phyloP scores from a whole-genome alignment of 2,329 filamentous ascomycete genomes.

The Diplodia intermedia region DNA sequence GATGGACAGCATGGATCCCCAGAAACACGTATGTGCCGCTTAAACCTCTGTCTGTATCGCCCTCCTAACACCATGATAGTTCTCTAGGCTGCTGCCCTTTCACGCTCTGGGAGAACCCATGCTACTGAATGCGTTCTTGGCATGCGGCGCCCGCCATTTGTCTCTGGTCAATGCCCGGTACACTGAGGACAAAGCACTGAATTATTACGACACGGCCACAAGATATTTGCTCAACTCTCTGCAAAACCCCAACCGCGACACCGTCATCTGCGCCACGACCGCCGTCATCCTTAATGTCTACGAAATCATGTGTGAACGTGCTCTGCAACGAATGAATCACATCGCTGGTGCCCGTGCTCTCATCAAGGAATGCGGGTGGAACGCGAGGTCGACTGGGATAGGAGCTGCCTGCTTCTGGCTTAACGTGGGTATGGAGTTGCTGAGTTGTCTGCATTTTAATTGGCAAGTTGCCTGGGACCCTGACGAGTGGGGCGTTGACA shows the following conservation, averaged over 20 bases:
- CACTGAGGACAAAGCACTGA: conserved; percentile 76
- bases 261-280: conserved; percentile 82
- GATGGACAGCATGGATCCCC: conserved; percentile 90
- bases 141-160: conserved; percentile 85
- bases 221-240: conserved; percentile 76
- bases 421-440: conserved; percentile 87
- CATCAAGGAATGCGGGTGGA: conserved; percentile 90
- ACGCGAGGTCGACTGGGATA: conserved; percentile 77
- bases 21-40: conserved; percentile 69
- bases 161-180: conserved; percentile 73
- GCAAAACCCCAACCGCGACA: conserved; percentile 85
- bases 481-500: conserved; percentile 86
- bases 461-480: conserved; percentile 89
- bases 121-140: conserved; percentile 86
- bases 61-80: conserved; percentile 54
- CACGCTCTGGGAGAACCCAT: conserved; percentile 82
- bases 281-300: conserved; percentile 91
- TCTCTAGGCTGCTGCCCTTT: conserved; percentile 83
- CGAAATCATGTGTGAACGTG: conserved; percentile 86
- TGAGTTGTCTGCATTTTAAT: conserved; percentile 85
- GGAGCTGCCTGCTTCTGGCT: conserved; percentile 94
- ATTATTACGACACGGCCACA: conserved; percentile 87
- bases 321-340: conserved; percentile 84
- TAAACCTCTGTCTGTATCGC: conserved; percentile 33
- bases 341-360: conserved; percentile 83